Percentiles rank a stretch among this genome's conserved stretches.
Evolutionary conservation across 2,329 filamentous ascomycete genomes (phyloP).

Genomic region (Bimuria novae-zelandiae): DNA sequence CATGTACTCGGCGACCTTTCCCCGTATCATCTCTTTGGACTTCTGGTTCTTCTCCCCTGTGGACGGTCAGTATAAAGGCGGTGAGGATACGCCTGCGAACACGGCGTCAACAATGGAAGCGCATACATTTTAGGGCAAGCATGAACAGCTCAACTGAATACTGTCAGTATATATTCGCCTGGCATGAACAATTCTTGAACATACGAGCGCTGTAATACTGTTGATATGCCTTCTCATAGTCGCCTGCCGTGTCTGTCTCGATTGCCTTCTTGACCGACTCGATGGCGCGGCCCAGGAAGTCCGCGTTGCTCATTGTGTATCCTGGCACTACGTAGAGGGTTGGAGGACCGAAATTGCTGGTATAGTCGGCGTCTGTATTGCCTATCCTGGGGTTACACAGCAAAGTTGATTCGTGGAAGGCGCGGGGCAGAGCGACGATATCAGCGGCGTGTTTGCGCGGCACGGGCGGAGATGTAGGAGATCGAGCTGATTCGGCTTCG

Average conservation of each 20-base stretch:
- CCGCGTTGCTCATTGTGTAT: slow-evolving; percentile 81
- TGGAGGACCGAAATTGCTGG: neutral
- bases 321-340: neutral
- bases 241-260: slow-evolving; percentile 90
- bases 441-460: neutral
- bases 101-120: neutral
- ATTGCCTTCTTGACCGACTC: slow-evolving; percentile 97
- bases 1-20: slow-evolving; percentile 96
- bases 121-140: slow-evolving; percentile 87
- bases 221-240: slow-evolving; percentile 97
- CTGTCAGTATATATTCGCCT: slow-evolving; percentile 21
- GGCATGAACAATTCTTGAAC: slow-evolving; percentile 11
- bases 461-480: too few species aligned
- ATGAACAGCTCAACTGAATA: slow-evolving; percentile 86
- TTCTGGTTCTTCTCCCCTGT: slow-evolving; percentile 93
- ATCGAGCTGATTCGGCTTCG: too few species aligned
- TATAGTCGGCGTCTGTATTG: neutral
- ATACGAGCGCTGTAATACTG: slow-evolving; percentile 81
- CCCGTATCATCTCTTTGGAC: slow-evolving; percentile 95
- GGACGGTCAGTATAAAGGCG: slow-evolving; percentile 19
- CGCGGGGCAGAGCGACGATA: neutral
- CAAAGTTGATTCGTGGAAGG: neutral
- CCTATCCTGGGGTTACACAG: neutral
- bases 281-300: slow-evolving; percentile 96
- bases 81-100: neutral